Base-by-base conservation (phyloP, 306 rosid genomes). In the Neltuma alba region DNA sequence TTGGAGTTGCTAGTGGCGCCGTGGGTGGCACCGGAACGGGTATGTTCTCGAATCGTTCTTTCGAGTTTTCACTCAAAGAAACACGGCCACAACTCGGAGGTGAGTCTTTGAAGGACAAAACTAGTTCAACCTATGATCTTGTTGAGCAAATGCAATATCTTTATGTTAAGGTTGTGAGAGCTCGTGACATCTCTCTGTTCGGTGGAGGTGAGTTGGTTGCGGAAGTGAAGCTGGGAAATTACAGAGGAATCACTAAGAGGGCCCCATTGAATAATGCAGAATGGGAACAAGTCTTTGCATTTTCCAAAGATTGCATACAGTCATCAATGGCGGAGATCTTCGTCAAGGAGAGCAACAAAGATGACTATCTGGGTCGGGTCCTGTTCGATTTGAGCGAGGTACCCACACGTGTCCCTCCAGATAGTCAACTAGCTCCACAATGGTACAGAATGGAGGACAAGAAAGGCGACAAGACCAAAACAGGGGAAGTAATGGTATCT, bases 391-490 rank as follows among this genome's bases (percentile, higher is more conserved):
- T 89, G 76, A 87, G 61, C 48, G 93, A 89, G 77, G 84, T 89
- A 44, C 93, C 93, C 8, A 70, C 52, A 25, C 77, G 93, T 50
- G 88, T 82, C 8, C 91, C 83, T 1, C 93, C 93, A 14, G 93
- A 89, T 60, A 89, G 93, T 79, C 89, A 82, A 57, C 64, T 87
- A 42, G 93, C 93, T 8, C 93, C 93, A 4, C 93, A 89, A 60
- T 89, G 93, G 93, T 85, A 89, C 77, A 80, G 91, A 80, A 81
- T 89, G 89, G 93, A 85, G 80, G 90, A 89, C 30, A 87, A 76
- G 89, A 87, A 87, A 25, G 91, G 89, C 1, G 91, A 87, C 16
- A 87, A 84, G 81, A 45, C 80, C 1, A 87, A 81, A 70, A 40
- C 85, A 1, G 88, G 92, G 10, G 93, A 89, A 74, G 79, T 89